These are phyloP conservation scores for Fusarium sp. DNA, from an alignment of 2,329 filamentous ascomycete genomes.

Conservation along the genomic window DNA sequence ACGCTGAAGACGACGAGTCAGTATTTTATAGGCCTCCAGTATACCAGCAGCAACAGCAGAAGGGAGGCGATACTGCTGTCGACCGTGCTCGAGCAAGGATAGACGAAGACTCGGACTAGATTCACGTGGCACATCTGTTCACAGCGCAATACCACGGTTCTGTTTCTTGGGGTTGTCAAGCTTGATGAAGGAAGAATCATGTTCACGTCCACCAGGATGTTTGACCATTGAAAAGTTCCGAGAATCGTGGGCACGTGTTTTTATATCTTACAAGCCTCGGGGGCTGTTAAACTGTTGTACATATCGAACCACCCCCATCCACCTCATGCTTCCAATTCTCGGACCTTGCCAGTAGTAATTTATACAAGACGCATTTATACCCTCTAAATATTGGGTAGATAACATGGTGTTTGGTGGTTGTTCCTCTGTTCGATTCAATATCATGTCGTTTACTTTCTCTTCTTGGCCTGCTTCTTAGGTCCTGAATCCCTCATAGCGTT, in stretches of 20 bases:
- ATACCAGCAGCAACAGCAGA: conserved; percentile 65
- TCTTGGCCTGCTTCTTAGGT: conserved; percentile 59
- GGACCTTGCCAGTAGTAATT: conserved; percentile 31
- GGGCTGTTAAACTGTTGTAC: conserved; percentile 52
- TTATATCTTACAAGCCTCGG: conserved; percentile 54
- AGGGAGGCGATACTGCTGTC: conserved; percentile 68
- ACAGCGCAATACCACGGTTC: conserved; percentile 29
- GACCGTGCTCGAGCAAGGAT: conserved; percentile 70
- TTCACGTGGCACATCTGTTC: conserved; percentile 4
- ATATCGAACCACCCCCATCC: conserved; percentile 48
- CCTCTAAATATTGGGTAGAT: background rate
- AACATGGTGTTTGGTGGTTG: conserved; percentile 1
- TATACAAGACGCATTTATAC: conserved; percentile 40
- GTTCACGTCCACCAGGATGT: conserved; percentile 22
- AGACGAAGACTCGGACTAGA: conserved; percentile 70
- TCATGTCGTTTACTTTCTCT: conserved; percentile 58
- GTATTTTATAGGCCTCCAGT: conserved; percentile 74
- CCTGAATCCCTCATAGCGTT: conserved; percentile 52
- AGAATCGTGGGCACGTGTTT: conserved; percentile 47
- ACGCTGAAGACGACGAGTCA: conserved; percentile 88
- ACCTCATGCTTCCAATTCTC: conserved; percentile 34
- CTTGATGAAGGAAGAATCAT: conserved; percentile 21
- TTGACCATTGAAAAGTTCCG: conserved; percentile 40
- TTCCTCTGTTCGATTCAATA: conserved; percentile 7
- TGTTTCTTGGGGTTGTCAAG: conserved; percentile 22